phyloP scores from a whole-genome alignment of 192 early-diverging fungal species.

The Gamsiella multidivaricata region DNA sequence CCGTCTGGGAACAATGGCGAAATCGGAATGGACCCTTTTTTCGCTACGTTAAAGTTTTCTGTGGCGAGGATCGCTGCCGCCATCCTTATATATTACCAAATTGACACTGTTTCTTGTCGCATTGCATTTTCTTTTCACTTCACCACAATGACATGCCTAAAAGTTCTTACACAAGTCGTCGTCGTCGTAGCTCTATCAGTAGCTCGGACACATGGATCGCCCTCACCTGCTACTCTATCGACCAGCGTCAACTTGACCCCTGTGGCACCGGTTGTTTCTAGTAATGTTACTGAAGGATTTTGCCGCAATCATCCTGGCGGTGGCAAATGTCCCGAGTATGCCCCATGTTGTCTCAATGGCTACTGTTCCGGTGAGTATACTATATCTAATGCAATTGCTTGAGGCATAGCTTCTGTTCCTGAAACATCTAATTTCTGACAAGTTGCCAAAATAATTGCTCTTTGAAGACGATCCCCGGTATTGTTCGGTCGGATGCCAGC shows the following conservation, averaged over 20 bases:
- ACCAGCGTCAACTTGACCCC: slow-evolving; percentile 7
- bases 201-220: not conserved
- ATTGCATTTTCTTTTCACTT: not conserved
- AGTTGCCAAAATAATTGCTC: not conserved
- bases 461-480: slow-evolving; percentile 28
- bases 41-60: not conserved
- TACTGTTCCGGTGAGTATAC: slow-evolving; percentile 37
- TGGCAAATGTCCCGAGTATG: slow-evolving; percentile 36
- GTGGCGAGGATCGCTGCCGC: too few species aligned
- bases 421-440: too few species aligned
- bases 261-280: not conserved
- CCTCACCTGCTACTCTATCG: not conserved
- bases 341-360: slow-evolving; percentile 33
- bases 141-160: not conserved
- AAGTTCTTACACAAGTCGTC: not conserved
- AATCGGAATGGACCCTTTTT: slow-evolving; percentile 6
- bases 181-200: not conserved
- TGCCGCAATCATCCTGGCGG: slow-evolving; percentile 34
- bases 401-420: too few species aligned
- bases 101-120: not conserved
- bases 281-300: not conserved
- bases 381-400: too few species aligned
- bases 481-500: slow-evolving; percentile 34
- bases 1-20: not conserved
- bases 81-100: not conserved